These are phyloP conservation scores for Curvularia sp. DNA, from an alignment of 2,329 filamentous ascomycete genomes.

Conservation along the genomic window DNA sequence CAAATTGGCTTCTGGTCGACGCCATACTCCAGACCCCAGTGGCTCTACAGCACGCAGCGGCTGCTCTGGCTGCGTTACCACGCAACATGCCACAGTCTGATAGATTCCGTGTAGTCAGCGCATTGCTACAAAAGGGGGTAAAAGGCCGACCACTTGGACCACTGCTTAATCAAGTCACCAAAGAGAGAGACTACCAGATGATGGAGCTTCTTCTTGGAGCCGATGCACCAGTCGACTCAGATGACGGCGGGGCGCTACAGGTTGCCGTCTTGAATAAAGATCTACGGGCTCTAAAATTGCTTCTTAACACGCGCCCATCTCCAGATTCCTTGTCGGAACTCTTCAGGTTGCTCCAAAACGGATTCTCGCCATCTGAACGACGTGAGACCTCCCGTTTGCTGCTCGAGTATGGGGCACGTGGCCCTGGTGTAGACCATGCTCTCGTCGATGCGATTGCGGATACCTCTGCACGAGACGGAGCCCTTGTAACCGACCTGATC, in stretches of 20 bases:
- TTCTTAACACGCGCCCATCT: slow-evolving; percentile 33
- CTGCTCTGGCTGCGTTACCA: slow-evolving; percentile 35
- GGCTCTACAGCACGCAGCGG: slow-evolving; percentile 38
- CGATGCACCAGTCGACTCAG: slow-evolving; percentile 33
- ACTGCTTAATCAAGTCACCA: slow-evolving; percentile 39
- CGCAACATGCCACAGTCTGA: slow-evolving; percentile 28
- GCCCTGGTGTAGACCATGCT: slow-evolving; percentile 39
- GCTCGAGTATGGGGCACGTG: slow-evolving; percentile 37
- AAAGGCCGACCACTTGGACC: slow-evolving; percentile 34
- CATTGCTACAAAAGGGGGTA: slow-evolving; percentile 39
- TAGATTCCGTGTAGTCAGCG: slow-evolving; percentile 35
- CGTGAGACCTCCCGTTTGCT: slow-evolving; percentile 31
- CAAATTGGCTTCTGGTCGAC: slow-evolving; percentile 41
- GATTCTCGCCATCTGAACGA: slow-evolving; percentile 31
- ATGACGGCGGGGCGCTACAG: slow-evolving; percentile 29
- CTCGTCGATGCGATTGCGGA: slow-evolving; percentile 40
- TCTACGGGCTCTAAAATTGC: slow-evolving; percentile 24
- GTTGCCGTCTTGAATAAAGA: slow-evolving; percentile 37
- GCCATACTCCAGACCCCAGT: slow-evolving; percentile 36
- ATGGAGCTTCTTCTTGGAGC: slow-evolving; percentile 40
- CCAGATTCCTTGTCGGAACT: slow-evolving; percentile 31
- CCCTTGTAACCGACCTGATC: slow-evolving; percentile 38
- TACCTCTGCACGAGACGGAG: slow-evolving; percentile 34
- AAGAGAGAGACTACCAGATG: slow-evolving; percentile 39
- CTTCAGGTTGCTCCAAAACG: slow-evolving; percentile 33